A percentile compares a stretch with the other conserved stretches of the same genome.
Evolutionary conservation across 2,329 filamentous ascomycete genomes (phyloP).

Genomic region (Dryadomyces quercus-mongolicae): DNA sequence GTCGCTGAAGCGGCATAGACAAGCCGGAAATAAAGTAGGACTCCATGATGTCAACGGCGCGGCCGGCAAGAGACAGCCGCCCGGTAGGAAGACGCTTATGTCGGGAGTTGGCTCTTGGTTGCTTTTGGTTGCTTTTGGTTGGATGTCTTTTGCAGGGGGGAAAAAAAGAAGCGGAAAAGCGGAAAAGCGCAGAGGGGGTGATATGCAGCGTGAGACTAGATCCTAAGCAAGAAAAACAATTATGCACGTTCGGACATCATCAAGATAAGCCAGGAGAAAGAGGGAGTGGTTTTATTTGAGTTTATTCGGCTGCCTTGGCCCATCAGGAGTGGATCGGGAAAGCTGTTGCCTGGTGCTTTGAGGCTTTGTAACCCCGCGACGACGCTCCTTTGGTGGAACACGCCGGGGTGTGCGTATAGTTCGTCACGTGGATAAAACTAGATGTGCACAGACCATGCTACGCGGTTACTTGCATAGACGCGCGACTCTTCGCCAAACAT

Average conservation of each 20-base stretch:
- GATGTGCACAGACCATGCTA: no score
- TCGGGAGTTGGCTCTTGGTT: not conserved
- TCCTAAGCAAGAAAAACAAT: not conserved
- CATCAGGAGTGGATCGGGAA: not conserved
- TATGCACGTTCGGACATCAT: not conserved
- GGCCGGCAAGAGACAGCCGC: no score
- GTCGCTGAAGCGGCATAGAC: slow-evolving; percentile 45
- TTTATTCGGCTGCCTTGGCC: slow-evolving; percentile 1
- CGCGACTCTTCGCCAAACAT: no score
- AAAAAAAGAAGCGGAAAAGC: not conserved
- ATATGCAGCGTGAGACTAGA: not conserved
- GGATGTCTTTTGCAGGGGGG: not conserved
- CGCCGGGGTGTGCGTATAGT: not conserved
- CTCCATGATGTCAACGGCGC: slow-evolving; percentile 27
- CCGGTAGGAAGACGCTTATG: no score
- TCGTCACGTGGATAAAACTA: not conserved
- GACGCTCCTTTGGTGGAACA: not conserved
- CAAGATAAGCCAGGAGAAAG: not conserved
- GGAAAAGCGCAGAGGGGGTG: not conserved
- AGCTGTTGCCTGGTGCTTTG: slow-evolving; percentile 1
- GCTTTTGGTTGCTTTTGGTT: not conserved
- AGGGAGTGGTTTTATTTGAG: not conserved
- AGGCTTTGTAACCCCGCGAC: not conserved
- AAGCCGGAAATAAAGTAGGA: slow-evolving; percentile 37
- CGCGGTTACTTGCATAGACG: no score